These are phyloP conservation scores for Arthrobotrys sinensis DNA, from an alignment of 2,329 filamentous ascomycete genomes.

Conservation along the genomic window DNA sequence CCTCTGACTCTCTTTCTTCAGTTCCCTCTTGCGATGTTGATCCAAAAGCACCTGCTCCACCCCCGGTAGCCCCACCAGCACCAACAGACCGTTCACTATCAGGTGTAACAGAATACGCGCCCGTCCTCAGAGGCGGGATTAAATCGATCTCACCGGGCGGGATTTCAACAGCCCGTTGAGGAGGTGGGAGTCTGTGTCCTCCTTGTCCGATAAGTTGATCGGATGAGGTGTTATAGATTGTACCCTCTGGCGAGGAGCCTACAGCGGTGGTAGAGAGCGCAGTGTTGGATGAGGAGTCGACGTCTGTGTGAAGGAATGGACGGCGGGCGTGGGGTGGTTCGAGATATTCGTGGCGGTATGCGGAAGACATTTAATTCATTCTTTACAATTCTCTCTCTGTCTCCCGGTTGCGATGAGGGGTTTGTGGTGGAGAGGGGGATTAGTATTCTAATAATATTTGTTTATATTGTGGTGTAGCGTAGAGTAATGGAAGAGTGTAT, in stretches of 20 bases:
- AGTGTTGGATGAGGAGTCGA: constrained; percentile 32
- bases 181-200: constrained; percentile 28
- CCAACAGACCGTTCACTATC: constrained; percentile 1
- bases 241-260: constrained; percentile 39
- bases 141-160: constrained; percentile 40
- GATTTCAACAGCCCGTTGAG: constrained; percentile 46
- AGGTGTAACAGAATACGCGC: constrained; percentile 3
- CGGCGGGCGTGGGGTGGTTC: constrained; percentile 58
- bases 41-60: not conserved
- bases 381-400: not conserved
- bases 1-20: constrained; percentile 1
- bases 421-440: not conserved
- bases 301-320: constrained; percentile 53
- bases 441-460: not conserved
- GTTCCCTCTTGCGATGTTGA: not conserved
- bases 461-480: not conserved
- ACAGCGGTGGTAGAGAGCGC: constrained; percentile 43
- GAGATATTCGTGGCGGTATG: constrained; percentile 56
- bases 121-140: constrained; percentile 15
- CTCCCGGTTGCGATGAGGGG: constrained; percentile 4
- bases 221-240: constrained; percentile 45
- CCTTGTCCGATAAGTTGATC: constrained; percentile 35
- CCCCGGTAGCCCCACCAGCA: constrained; percentile 2
- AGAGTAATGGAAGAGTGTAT: not conserved
- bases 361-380: constrained; percentile 61